These are phyloP conservation scores for Carex myosuroides DNA, from an alignment of 176 grass and related monocot genomes.

Conservation along the genomic window DNA sequence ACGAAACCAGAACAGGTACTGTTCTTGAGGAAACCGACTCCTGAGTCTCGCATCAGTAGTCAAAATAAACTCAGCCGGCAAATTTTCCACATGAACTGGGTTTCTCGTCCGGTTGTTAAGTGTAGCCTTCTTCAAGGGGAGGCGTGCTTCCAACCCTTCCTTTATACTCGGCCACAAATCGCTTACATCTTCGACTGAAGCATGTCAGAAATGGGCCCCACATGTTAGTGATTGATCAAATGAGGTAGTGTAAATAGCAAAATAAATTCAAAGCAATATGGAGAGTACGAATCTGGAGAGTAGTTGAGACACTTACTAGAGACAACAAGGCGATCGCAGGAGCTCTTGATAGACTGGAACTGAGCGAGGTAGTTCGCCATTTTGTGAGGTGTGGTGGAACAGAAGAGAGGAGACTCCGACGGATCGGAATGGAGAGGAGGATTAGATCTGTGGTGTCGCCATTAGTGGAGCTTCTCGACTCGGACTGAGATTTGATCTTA, in stretches of 20 bases:
- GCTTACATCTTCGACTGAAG: constrained; percentile 84
- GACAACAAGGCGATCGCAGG: constrained; percentile 88
- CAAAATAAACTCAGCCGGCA: constrained; percentile 81
- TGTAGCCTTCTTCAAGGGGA: constrained; percentile 83
- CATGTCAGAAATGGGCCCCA: not conserved
- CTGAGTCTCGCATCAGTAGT: constrained; percentile 91
- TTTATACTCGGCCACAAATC: constrained; percentile 89
- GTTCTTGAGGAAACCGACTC: constrained; percentile 90
- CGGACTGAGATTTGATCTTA: not conserved
- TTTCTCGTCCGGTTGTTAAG: constrained; percentile 94
- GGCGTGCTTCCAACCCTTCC: constrained; percentile 57
- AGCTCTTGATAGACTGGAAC: constrained; percentile 97
- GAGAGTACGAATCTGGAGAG: not conserved
- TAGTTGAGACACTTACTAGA: constrained; percentile 49
- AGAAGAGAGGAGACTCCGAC: not conserved
- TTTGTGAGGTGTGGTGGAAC: not conserved
- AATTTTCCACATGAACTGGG: constrained; percentile 70
- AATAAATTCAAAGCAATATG: not conserved
- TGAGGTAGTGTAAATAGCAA: not conserved
- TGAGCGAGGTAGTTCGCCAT: constrained; percentile 99
- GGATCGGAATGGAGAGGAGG: not conserved
- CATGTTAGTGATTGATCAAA: constrained; percentile 7
- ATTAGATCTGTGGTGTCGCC: not conserved
- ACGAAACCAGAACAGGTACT: constrained; percentile 90
- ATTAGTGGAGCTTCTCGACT: not conserved